These are phyloP conservation scores for Tulasnella calospora DNA, from an alignment of 768 basidiomycete genomes.

Conservation along the genomic window DNA sequence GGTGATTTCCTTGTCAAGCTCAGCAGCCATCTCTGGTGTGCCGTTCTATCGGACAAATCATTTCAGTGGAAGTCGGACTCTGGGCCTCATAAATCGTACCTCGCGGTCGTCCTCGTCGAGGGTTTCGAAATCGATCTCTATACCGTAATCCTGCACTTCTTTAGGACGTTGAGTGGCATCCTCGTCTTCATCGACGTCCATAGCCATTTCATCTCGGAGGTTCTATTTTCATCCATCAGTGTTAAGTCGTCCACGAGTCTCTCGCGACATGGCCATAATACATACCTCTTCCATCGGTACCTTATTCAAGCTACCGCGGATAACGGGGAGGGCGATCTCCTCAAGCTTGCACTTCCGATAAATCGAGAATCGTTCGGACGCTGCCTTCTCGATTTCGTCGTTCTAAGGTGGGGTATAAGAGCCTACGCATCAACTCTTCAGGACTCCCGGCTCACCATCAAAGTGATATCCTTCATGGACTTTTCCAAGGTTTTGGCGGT, in stretches of 20 bases:
- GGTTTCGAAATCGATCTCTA: slow-evolving; percentile 78
- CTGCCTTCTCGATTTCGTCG: slow-evolving; percentile 86
- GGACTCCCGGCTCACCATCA: slow-evolving; percentile 49
- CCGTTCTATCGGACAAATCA: slow-evolving; percentile 47
- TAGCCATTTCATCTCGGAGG: slow-evolving; percentile 76
- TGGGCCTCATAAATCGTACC: slow-evolving; percentile 38
- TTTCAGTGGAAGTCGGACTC: background rate
- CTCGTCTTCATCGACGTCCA: slow-evolving; percentile 91
- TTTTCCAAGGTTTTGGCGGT: slow-evolving; percentile 76
- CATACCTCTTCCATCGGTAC: slow-evolving; percentile 93
- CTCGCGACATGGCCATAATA: too few relatives aligned
- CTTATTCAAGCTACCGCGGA: slow-evolving; percentile 68
- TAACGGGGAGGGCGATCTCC: slow-evolving; percentile 77
- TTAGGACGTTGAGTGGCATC: slow-evolving; percentile 71
- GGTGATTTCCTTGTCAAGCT: slow-evolving; percentile 66
- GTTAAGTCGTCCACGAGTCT: slow-evolving; percentile 17
- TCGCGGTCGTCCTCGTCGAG: slow-evolving; percentile 71
- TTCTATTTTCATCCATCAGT: slow-evolving; percentile 44
- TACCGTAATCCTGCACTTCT: slow-evolving; percentile 73
- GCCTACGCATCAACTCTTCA: background rate
- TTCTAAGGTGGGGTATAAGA: slow-evolving; percentile 43
- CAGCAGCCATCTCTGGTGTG: slow-evolving; percentile 56
- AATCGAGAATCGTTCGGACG: slow-evolving; percentile 74
- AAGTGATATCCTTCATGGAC: slow-evolving; percentile 82
- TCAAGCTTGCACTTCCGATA: slow-evolving; percentile 93